These are phyloP conservation scores for Brassica incana DNA, from an alignment of 345 rosid genomes.

Conservation along the genomic window DNA sequence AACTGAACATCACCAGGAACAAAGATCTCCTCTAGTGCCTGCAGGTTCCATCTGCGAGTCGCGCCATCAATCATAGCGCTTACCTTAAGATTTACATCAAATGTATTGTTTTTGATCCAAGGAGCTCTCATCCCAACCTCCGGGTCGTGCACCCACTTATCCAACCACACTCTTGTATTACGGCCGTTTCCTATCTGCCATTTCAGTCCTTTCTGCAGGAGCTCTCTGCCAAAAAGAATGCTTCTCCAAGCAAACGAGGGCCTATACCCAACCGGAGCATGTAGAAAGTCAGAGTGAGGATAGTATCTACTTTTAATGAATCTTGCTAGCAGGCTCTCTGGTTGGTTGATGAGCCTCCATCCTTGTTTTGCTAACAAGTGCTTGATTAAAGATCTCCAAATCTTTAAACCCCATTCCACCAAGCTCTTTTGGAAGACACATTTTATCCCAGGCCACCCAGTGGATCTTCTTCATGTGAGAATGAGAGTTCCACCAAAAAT, in stretches of 20 bases:
- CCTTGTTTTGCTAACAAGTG: neutral
- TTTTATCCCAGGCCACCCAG: neutral
- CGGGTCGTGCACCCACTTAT: neutral
- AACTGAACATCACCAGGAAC: too few species aligned
- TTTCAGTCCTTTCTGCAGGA: too few species aligned
- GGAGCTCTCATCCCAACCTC: neutral
- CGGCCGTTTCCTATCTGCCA: neutral
- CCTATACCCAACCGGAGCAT: neutral
- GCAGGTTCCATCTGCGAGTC: too few species aligned
- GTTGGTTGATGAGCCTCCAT: neutral
- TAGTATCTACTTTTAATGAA: neutral
- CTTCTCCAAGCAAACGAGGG: too few species aligned
- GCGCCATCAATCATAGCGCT: too few species aligned
- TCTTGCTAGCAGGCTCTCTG: neutral
- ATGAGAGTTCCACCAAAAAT: neutral
- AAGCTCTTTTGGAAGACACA: neutral
- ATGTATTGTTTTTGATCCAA: neutral
- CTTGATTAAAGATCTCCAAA: neutral
- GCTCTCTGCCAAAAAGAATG: too few species aligned
- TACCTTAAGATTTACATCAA: neutral
- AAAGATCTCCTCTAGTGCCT: too few species aligned
- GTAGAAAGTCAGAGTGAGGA: neutral
- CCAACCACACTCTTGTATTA: neutral
- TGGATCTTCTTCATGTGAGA: neutral
- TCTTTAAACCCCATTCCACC: neutral